Conservation (phyloP, 1,139 yeast genomes). For the Groenewaldozyma auringiensis region DNA sequence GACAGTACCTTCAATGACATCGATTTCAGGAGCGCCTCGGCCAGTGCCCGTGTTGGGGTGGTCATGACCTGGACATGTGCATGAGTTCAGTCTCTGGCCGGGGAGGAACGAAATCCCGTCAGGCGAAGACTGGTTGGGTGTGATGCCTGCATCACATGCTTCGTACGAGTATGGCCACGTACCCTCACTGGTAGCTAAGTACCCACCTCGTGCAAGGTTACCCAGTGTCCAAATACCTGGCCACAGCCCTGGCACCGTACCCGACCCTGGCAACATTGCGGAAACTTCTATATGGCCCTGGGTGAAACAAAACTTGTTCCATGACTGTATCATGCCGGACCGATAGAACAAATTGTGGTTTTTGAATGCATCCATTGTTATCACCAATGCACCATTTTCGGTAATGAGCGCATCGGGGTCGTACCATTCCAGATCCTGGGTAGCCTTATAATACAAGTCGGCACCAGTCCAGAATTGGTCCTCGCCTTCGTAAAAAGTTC, state of each 20-base stretch:
- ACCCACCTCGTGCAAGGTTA: slow-evolving; percentile 79
- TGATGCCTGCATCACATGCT: slow-evolving; percentile 78
- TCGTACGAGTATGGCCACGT: slow-evolving; percentile 87
- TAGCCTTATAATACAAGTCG: slow-evolving; percentile 71
- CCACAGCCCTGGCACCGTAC: slow-evolving; percentile 70
- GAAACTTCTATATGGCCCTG: slow-evolving; percentile 67
- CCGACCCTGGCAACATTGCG: slow-evolving; percentile 64
- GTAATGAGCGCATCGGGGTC: slow-evolving; percentile 76
- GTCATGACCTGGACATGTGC: slow-evolving; percentile 68
- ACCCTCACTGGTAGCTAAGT: slow-evolving; percentile 69
- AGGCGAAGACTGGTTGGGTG: slow-evolving; percentile 77
- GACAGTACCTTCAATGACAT: slow-evolving; percentile 69
- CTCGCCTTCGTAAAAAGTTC: slow-evolving; percentile 76
- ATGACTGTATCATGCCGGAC: slow-evolving; percentile 77
- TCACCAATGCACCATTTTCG: slow-evolving; percentile 51
- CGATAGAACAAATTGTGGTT: slow-evolving; percentile 69
- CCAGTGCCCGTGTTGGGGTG: slow-evolving; percentile 78
- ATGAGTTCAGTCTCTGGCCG: slow-evolving; percentile 62
- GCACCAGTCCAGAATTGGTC: slow-evolving; percentile 79
- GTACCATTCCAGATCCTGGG: slow-evolving; percentile 82
- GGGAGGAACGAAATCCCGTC: slow-evolving; percentile 76
- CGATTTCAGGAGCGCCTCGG: slow-evolving; percentile 88
- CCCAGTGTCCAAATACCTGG: slow-evolving; percentile 91
- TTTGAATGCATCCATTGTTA: slow-evolving; percentile 66
- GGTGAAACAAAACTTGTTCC: slow-evolving; percentile 78